Conservation (phyloP, 306 rosid genomes). For the Castanospermum australe region DNA sequence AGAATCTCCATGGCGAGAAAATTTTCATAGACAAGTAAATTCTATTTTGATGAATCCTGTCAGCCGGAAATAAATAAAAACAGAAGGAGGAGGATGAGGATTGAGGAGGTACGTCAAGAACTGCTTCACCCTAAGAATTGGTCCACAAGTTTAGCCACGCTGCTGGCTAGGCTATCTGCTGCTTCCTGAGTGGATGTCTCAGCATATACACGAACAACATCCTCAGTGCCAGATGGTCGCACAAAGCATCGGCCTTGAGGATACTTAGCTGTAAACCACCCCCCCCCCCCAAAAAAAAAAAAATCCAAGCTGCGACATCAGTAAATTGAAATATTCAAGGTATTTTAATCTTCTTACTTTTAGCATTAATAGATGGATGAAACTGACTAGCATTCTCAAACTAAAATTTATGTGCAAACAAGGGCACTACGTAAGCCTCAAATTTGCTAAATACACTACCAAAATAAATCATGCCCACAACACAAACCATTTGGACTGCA, state of each 20-base stretch:
- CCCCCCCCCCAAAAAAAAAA: background rate
- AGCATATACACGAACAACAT: conserved; percentile 85
- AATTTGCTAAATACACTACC: background rate
- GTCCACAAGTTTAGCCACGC: conserved; percentile 64
- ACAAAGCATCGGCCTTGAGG: conserved; percentile 82
- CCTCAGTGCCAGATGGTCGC: conserved; percentile 96
- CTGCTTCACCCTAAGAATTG: conserved; percentile 52
- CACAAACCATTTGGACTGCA: conserved; percentile 12
- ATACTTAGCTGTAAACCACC: conserved; percentile 57
- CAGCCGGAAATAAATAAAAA: background rate
- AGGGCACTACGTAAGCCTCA: background rate
- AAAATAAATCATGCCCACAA: background rate
- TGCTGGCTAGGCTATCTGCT: conserved; percentile 70
- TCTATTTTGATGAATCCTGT: background rate
- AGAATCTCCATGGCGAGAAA: conserved; percentile 5
- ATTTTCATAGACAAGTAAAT: background rate
- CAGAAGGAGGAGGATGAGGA: background rate
- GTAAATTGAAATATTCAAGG: conserved; percentile 16
- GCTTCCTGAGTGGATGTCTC: conserved; percentile 81
- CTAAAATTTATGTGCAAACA: background rate
- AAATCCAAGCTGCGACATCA: conserved; percentile 43
- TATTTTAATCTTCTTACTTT: background rate
- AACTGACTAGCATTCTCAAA: background rate
- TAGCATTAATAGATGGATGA: conserved; percentile 2
- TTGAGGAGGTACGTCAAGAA: conserved; percentile 7